These are phyloP conservation scores for Lindgomyces ingoldianus DNA, from an alignment of 495 filamentous ascomycete genomes.

Conservation along the genomic window DNA sequence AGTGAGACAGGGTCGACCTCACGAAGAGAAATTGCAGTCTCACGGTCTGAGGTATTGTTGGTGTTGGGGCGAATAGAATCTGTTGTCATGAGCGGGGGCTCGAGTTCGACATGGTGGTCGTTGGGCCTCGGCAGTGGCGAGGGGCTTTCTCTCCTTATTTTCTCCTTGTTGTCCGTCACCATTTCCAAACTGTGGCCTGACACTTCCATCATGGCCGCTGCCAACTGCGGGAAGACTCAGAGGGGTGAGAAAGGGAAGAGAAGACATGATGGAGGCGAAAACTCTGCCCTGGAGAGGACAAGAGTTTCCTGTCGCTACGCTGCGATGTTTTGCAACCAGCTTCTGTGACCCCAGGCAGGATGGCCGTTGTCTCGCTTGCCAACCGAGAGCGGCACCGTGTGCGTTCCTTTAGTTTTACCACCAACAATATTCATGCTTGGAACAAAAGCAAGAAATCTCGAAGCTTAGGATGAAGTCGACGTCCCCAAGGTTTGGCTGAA, in stretches of 20 bases:
- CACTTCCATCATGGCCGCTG: background rate
- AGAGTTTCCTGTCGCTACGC: background rate
- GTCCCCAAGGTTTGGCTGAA: background rate
- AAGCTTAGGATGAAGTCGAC: background rate
- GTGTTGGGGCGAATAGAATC: background rate
- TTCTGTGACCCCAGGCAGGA: background rate
- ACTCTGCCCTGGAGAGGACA: too few relatives aligned
- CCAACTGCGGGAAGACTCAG: background rate
- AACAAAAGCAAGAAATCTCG: background rate
- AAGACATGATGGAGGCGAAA: background rate
- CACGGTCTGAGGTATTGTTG: constrained; percentile 14
- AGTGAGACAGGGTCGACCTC: constrained; percentile 32
- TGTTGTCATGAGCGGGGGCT: background rate
- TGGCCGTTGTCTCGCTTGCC: background rate
- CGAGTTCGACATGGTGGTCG: background rate
- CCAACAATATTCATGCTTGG: background rate
- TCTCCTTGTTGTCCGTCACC: background rate
- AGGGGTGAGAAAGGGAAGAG: background rate
- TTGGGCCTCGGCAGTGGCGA: background rate
- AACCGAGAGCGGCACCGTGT: background rate
- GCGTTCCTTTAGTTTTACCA: background rate
- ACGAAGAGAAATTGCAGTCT: constrained; percentile 29
- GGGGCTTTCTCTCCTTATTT: background rate
- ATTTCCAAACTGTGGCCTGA: background rate
- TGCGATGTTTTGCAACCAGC: background rate